Evolutionary conservation across 495 filamentous ascomycete genomes (phyloP), one percentile per base, ranked within the genome.

Genomic region (Annulohypoxylon maeteangense): DNA sequence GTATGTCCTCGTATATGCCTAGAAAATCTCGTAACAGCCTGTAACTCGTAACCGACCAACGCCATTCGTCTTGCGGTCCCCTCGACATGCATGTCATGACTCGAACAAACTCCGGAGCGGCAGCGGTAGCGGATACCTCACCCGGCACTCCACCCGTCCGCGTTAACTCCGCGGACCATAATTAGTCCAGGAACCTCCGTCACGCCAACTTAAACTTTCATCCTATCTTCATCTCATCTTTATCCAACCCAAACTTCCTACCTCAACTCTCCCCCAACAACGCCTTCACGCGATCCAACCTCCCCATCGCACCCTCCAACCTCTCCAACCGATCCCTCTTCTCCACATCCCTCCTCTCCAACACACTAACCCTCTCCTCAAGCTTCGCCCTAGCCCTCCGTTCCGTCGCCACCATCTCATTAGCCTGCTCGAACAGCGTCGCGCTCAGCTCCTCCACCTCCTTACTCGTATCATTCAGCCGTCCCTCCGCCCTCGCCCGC

Each of bases 351-450:
- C 92, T 75, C 31, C 85, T 79, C 79, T 94, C 91, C 36, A 95
- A 78, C 70, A 90, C 84, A 27, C 79, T 85, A 0, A 95, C 87
- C 31, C 92, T 78, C 77, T 93, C 90, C 78, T 97, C 93, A 31
- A 98, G 83, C 78, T 86, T 87, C 6, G 91, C 92, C 42, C 93
- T 82, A 34, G 91, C 92, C 76, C 90, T 89, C 48, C 95, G 85
- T 84, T 98, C 95, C 73, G 88, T 82, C 14, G 95, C 93, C 23
- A 99, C 95, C 95, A 99, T 98, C 83, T 97, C 92, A 74, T 98
- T 98, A 16, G 95, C 95, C 79, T 97, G 90, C 77, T 92, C 89
- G 81, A 99, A 99, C 55, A 99, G 82, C 69, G 90, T 88, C 48
- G 89, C 91, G 34, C 89, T 93, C 70, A 99, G 82, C 74, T 99